Evolutionary conservation across 106 monocot genomes (phyloP), one percentile per base, ranked within the genome.

Genomic region (Apostasia shenzhenica): DNA sequence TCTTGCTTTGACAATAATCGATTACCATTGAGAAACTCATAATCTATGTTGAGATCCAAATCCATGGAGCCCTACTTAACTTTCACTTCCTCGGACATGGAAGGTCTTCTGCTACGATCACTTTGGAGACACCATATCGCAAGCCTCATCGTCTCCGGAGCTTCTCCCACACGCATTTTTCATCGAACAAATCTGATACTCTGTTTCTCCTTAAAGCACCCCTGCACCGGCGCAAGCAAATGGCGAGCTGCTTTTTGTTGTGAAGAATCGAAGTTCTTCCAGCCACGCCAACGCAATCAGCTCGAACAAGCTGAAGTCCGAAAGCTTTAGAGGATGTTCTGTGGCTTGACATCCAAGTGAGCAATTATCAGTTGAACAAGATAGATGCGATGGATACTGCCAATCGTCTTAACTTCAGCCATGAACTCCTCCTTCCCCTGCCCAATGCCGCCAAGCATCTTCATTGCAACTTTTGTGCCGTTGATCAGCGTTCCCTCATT

Each of bases 381-480:
- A 71, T 94, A 83, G 37, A 91, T 75, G 59, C 91, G 94, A 62
- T 88, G 94, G 59, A 89, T 85, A 55, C 77, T 80, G 6, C 89
- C 89, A 38, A 89, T 89, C 2, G 85, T 85, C 44, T 67, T 54
- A 2, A 89, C 89, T 72, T 89, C 89, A 1, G 85, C 68, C 0
- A 82, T 70, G 67, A 89, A 89, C 55, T 89, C 84, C 40, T 82
- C 85, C 73, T 82, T 82, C 3, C 84, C 85, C 67, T 89, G 89
- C 0, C 89, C 89, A 10, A 89, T 84, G 13, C 79, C 69, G 51
- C 85, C 89, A 40, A 85, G 7, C 49, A 80, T 74, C 75, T 85
- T 89, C 13, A 85, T 82, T 40, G 89, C 85, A 8, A 91, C 56
- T 1, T 61, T 65, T 49, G 72, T 74, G 1, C 85, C 88, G 44